A percentile compares a stretch with the other conserved stretches of the same genome.
These are phyloP conservation scores for Cryptosporidium andersoni DNA, from an alignment of 169 alveolate genomes.

Conservation along the genomic window DNA sequence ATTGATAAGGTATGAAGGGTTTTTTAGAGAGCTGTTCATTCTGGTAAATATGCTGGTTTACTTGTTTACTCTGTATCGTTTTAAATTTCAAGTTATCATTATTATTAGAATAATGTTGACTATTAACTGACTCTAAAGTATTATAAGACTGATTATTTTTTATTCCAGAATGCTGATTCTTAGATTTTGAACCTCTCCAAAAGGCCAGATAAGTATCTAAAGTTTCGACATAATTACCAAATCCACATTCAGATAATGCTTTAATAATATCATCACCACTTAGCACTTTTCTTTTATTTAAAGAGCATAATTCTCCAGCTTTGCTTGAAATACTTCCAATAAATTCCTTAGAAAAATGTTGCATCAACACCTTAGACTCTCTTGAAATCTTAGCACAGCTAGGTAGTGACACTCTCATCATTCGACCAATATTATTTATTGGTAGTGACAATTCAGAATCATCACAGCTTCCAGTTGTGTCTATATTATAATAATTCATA, in stretches of 20 bases:
- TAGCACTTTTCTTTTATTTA: constrained; percentile 21
- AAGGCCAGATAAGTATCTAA: constrained; percentile 1
- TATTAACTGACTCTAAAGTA: too few relatives aligned
- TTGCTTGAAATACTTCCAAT: constrained; percentile 9
- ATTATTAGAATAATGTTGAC: too few relatives aligned
- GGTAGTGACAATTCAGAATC: constrained; percentile 26
- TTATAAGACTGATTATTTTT: too few relatives aligned
- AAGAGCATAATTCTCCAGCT: constrained; percentile 22
- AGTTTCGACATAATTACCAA: constrained; percentile 1
- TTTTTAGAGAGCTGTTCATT: too few relatives aligned
- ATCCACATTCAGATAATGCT: constrained; percentile 35
- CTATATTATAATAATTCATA: too few relatives aligned
- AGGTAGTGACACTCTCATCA: constrained; percentile 46
- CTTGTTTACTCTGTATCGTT: too few relatives aligned
- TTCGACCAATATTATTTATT: constrained; percentile 42
- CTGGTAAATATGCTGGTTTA: too few relatives aligned
- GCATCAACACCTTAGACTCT: constrained; percentile 40
- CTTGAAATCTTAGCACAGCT: constrained; percentile 15
- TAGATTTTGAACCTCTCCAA: neutral
- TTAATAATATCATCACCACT: constrained; percentile 60
- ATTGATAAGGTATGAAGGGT: too few relatives aligned
- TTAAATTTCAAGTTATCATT: too few relatives aligned
- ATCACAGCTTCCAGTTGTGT: neutral
- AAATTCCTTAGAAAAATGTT: constrained; percentile 21
- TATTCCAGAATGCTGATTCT: too few relatives aligned